Evolutionary conservation across 768 basidiomycete genomes (phyloP), one percentile per base, ranked within the genome.

Genomic region (Auricularia sp.): DNA sequence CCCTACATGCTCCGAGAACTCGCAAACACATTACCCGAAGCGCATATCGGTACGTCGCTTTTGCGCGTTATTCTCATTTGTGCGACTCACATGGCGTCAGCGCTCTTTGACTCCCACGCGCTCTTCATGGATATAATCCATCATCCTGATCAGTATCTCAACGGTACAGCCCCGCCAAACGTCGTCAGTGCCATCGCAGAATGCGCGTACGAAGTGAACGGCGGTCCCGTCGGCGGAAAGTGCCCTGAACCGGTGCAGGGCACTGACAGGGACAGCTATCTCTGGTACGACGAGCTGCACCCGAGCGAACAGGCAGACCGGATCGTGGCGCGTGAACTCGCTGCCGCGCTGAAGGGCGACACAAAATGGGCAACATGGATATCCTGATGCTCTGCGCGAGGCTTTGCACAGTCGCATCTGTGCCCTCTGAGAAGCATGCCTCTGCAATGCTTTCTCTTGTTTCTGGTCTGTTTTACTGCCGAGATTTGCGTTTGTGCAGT

Each of bases 241-340:
- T 54, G 53, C 53, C 77, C 76, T 0, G 68, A 71, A 54, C 18
- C 29, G 7, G 77, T 74, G 1, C 71, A 75, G 16, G 83, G 82
- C 1, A 72, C 78, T 0, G 84, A 75, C 18, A 69, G 74, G 16
- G 85, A 86, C 67, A 86, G 86, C 69, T 87, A 79, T 74, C 70
- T 86, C 56, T 87, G 85, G 85, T 84, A 72, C 66, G 83, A 86
- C 66, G 85, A 85, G 66, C 74, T 87, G 18, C 85, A 86, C 68
- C 82, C 83, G 7, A 84, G 83, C 4, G 82, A 84, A 67, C 85
- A 86, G 68, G 77, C 81, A 1, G 80, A 83, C 63, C 74, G 85
- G 10, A 76, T 81, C 36, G 75, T 86, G 2, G 84, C 83, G 0
- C 74, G 77, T 54, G 79, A 85, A 66, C 80, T 86, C 18, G 75